phyloP scores from a whole-genome alignment of 2,329 filamentous ascomycete genomes.

The Xylaria multiplex region DNA sequence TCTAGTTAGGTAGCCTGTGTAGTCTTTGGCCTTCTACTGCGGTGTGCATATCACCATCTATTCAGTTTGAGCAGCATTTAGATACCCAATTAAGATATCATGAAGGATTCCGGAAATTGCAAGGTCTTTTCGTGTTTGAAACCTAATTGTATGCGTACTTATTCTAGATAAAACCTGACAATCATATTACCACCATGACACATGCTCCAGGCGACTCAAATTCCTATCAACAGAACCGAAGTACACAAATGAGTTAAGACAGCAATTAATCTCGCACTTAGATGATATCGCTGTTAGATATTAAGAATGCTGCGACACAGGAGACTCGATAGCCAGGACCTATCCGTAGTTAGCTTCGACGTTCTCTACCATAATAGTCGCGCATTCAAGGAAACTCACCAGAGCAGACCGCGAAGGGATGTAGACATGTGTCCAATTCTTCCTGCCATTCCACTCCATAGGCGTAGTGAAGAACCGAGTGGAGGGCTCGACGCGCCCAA shows the following conservation, averaged over 20 bases:
- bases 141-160: too few relatives aligned
- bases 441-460: constrained; percentile 87
- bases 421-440: constrained; percentile 93
- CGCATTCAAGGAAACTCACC: constrained; percentile 61
- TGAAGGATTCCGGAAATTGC: neutral
- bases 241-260: neutral
- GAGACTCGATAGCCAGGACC: constrained; percentile 64
- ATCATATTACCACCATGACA: neutral
- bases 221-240: neutral
- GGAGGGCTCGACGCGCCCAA: constrained; percentile 78
- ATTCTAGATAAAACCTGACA: neutral
- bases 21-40: neutral
- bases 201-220: constrained; percentile 19
- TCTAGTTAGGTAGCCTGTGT: neutral
- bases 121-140: neutral
- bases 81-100: neutral
- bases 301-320: constrained; percentile 45
- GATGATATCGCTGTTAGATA: neutral
- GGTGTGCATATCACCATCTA: neutral
- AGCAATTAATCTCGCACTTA: constrained; percentile 2
- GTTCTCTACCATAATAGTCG: neutral
- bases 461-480: constrained; percentile 93
- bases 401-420: constrained; percentile 84
- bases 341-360: constrained; percentile 44
- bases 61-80: neutral